A percentile compares a stretch with the other conserved stretches of the same genome.
Evolutionary conservation across 1,284 basidiomycete species (phyloP).

Genomic region (Coniferiporia weirii): DNA sequence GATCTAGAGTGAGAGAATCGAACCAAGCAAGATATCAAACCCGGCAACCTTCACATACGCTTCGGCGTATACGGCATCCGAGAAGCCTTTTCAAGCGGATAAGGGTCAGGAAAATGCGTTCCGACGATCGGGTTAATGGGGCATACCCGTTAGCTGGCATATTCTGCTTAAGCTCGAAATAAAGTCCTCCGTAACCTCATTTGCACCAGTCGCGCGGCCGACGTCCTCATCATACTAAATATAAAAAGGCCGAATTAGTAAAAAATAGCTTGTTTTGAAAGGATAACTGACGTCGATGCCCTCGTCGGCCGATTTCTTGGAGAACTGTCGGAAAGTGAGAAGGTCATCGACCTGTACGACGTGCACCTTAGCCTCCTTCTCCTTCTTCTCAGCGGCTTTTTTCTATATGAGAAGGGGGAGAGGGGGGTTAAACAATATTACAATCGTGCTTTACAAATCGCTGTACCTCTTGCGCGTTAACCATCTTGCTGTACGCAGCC

Average conservation of each 20-base stretch:
- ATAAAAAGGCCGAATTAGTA: conserved; percentile 8
- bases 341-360: conserved; percentile 92
- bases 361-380: conserved; percentile 69
- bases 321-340: conserved; percentile 90
- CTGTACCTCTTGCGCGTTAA: conserved; percentile 82
- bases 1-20: conserved; percentile 20
- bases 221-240: conserved; percentile 83
- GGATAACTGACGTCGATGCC: conserved; percentile 68
- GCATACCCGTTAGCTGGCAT: conserved; percentile 84
- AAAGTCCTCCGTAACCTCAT: conserved; percentile 88
- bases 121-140: not conserved
- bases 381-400: conserved; percentile 87
- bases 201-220: conserved; percentile 83
- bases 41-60: conserved; percentile 98
- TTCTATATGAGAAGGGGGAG: conserved; percentile 33
- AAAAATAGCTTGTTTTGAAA: not conserved
- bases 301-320: conserved; percentile 82
- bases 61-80: conserved; percentile 97
- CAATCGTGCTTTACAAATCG: conserved; percentile 1
- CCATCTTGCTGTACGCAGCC: conserved; percentile 92
- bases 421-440: too few species aligned
- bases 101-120: conserved; percentile 9
- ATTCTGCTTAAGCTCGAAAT: conserved; percentile 95
- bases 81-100: conserved; percentile 64
- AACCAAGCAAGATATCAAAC: conserved; percentile 92